Evolutionary conservation across 345 rosid species (phyloP).

Genomic region (Salix koriyanagi): DNA sequence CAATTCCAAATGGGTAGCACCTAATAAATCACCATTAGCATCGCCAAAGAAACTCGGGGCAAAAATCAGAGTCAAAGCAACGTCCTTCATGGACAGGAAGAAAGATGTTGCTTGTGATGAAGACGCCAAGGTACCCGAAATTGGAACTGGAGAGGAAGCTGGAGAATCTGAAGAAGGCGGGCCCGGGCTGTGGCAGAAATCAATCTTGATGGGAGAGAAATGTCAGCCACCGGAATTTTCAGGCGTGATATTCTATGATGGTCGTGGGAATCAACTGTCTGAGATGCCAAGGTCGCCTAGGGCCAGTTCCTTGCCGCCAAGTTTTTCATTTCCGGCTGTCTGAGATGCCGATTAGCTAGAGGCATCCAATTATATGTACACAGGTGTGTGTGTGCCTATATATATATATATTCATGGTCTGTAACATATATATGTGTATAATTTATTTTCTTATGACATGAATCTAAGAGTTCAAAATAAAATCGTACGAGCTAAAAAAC

Average conservation of each 20-base stretch:
- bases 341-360: background rate
- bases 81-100: background rate
- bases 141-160: background rate
- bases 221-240: conserved; percentile 16
- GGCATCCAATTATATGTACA: background rate
- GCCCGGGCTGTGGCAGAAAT: conserved; percentile 10
- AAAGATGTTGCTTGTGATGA: background rate
- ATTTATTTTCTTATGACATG: background rate
- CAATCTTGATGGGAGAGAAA: conserved; percentile 18
- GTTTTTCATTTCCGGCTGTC: conserved; percentile 1
- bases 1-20: background rate
- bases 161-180: background rate
- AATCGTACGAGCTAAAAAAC: no score
- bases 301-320: background rate
- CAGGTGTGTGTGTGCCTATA: background rate
- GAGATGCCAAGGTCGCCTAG: conserved; percentile 15
- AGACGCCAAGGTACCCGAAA: background rate
- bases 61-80: conserved; percentile 8
- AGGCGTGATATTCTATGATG: conserved; percentile 17
- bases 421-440: no score
- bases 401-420: background rate
- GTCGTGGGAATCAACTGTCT: conserved; percentile 8
- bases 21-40: conserved; percentile 1
- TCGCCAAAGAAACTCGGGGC: conserved; percentile 13
- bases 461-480: background rate